Conservation (phyloP, 116 monocot genomes). For the Iris pallida region DNA sequence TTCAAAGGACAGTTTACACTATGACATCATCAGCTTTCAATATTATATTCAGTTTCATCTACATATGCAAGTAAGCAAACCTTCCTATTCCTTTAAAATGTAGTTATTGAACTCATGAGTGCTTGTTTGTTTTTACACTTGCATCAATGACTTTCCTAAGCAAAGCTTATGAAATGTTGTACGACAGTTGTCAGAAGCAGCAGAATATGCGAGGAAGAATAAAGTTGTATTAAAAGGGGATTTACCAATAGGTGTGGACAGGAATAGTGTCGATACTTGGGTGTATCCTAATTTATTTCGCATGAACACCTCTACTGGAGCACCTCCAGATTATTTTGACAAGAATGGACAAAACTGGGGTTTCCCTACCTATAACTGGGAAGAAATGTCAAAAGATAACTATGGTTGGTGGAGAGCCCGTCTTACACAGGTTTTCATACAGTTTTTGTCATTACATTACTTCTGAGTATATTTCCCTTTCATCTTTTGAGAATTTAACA, state of each 20-base stretch:
- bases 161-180: background rate
- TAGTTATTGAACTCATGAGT: background rate
- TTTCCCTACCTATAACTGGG: slow-evolving; percentile 97
- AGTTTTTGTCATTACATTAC: slow-evolving; percentile 1
- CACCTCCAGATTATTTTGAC: slow-evolving; percentile 96
- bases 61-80: slow-evolving; percentile 68
- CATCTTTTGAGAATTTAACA: background rate
- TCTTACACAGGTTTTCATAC: slow-evolving; percentile 56
- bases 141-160: background rate
- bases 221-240: slow-evolving; percentile 90
- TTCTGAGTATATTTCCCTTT: background rate
- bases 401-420: slow-evolving; percentile 95
- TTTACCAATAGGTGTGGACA: slow-evolving; percentile 89
- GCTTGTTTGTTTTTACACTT: background rate
- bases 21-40: slow-evolving; percentile 77
- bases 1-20: slow-evolving; percentile 63
- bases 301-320: slow-evolving; percentile 92
- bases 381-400: slow-evolving; percentile 94
- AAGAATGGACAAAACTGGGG: slow-evolving; percentile 98
- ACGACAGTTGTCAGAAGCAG: slow-evolving; percentile 70
- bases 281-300: slow-evolving; percentile 79
- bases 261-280: slow-evolving; percentile 95
- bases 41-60: slow-evolving; percentile 94
- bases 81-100: background rate
- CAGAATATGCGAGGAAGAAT: slow-evolving; percentile 68